Evolutionary conservation across 306 rosid species (phyloP), one percentile per base, ranked within the genome.

Genomic region (Malus sieversii): DNA sequence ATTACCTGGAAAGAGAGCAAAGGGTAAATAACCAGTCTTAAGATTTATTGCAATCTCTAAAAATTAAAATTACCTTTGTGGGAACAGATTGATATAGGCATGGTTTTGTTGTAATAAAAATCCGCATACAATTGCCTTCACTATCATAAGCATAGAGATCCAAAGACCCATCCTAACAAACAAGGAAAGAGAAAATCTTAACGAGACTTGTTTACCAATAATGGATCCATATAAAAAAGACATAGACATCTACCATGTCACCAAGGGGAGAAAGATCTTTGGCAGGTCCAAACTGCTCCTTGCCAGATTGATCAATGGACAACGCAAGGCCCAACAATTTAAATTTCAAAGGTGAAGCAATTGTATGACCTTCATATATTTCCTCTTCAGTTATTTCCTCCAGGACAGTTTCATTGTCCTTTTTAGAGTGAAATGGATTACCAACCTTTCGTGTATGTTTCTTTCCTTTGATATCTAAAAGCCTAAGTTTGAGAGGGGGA

Each of bases 301-400:
- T 82, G 75, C 90, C 91, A 72, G 85, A 84, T 72, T 83, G 88
- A 59, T 85, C 80, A 81, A 90, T 82, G 48, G 99, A 91, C 82
- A 92, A 90, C 62, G 93, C 84, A 58, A 95, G 91, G 69, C 93
- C 93, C 84, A 95, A 82, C 29, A 78, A 68, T 60, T 92, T 95
- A 75, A 95, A 92, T 83, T 92, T 92, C 73, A 90, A 81, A 77
- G 88, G 92, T 72, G 99, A 89, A 73, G 90, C 91, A 70, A 95
- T 85, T 79, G 99, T 92, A 78, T 83, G 83, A 71, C 97, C 96
- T 74, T 86, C 97, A 72, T 80, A 80, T 77, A 92, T 77, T 81
- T 95, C 99, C 83, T 92, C 99, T 82, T 88, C 93, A 66, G 91
- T 88, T 79, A 95, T 90, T 85, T 95, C 99, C 84, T 90, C 97